Evolutionary conservation across 2,329 filamentous ascomycete genomes (phyloP), one percentile per base, ranked within the genome.

Genomic region (Colletotrichum lini): DNA sequence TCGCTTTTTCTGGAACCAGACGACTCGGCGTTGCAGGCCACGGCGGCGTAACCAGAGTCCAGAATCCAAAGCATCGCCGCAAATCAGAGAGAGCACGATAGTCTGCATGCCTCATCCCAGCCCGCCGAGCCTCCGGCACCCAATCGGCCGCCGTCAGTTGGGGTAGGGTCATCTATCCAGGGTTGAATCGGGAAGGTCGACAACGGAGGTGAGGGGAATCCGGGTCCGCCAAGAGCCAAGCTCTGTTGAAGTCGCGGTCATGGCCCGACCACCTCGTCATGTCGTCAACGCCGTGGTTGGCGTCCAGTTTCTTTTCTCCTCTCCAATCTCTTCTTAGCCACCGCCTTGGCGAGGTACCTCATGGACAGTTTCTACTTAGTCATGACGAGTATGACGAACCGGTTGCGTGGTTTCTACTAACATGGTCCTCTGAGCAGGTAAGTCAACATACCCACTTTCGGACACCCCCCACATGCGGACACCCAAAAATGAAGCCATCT

Each of bases 111-210:
- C n/a, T 10, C 35, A 67, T 70, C 68, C 64, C 57, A 50, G 68
- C 18, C 38, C 57, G 68, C 68, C 68, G 57, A 70, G 68, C 52
- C 38, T 52, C 26, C 15, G 40, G 18, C 49, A 52, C 49, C 68
- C 68, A 71, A 67, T 68, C 45, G 68, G 53, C 64, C 52, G 45
- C 38, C 35, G n/a, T 18, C 52, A 42, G 65, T 58, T 58, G 65
- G 68, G 40, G 40, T 18, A 45, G 3, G 12, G 35, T 21, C 47
- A 52, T 35, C 60, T 70, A 56, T 59, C 45, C 49, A 65, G 54
- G 60, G 42, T 72, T 54, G 56, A 42, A 72, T 72, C 59, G 54
- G 70, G 70, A 72, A 72, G 70, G 70, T 72, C 66, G 49, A 65
- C 26, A 49, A 49, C 35, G 21, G 26, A 56, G 40, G 23, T 65